A percentile compares a stretch with the other conserved stretches of the same genome.
These are phyloP conservation scores for Neofusicoccum kwambonambiense DNA, from an alignment of 2,329 filamentous ascomycete species.

Conservation along the genomic window DNA sequence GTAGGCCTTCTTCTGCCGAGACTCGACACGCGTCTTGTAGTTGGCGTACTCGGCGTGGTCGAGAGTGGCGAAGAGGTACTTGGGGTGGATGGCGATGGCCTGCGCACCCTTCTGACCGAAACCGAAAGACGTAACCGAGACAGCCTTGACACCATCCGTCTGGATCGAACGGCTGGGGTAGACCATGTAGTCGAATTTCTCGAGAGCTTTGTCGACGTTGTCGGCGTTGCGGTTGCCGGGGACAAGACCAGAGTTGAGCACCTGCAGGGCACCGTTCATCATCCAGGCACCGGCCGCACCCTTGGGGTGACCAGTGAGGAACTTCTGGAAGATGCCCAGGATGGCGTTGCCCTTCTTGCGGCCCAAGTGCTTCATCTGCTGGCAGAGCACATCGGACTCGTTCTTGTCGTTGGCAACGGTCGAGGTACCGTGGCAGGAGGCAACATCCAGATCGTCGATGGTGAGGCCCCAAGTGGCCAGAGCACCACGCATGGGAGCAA, in stretches of 20 bases:
- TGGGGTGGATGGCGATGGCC: slow-evolving; percentile 93
- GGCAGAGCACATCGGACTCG: slow-evolving; percentile 94
- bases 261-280: slow-evolving; percentile 97
- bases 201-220: slow-evolving; percentile 94
- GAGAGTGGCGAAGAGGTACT: slow-evolving; percentile 92
- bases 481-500: slow-evolving; percentile 92
- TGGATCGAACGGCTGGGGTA: slow-evolving; percentile 95
- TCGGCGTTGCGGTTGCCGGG: slow-evolving; percentile 96
- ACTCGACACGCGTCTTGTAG: slow-evolving; percentile 86
- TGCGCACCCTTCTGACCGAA: slow-evolving; percentile 99
- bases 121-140: slow-evolving; percentile 97
- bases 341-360: slow-evolving; percentile 95
- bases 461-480: slow-evolving; percentile 98
- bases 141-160: slow-evolving; percentile 97
- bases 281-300: slow-evolving; percentile 99
- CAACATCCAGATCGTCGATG: slow-evolving; percentile 90
- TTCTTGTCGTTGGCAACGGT: slow-evolving; percentile 99
- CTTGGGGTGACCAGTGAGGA: slow-evolving; percentile 97
- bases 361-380: slow-evolving; percentile 92
- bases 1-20: slow-evolving; percentile 97
- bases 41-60: slow-evolving; percentile 77
- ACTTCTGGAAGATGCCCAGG: slow-evolving; percentile 98
- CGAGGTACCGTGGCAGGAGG: slow-evolving; percentile 98
- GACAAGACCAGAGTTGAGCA: slow-evolving; percentile 89
- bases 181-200: slow-evolving; percentile 96